A percentile compares a stretch with the other conserved stretches of the same genome.
These are phyloP conservation scores for Penicillium sp. DNA, from an alignment of 2,329 filamentous ascomycete genomes.

Conservation along the genomic window DNA sequence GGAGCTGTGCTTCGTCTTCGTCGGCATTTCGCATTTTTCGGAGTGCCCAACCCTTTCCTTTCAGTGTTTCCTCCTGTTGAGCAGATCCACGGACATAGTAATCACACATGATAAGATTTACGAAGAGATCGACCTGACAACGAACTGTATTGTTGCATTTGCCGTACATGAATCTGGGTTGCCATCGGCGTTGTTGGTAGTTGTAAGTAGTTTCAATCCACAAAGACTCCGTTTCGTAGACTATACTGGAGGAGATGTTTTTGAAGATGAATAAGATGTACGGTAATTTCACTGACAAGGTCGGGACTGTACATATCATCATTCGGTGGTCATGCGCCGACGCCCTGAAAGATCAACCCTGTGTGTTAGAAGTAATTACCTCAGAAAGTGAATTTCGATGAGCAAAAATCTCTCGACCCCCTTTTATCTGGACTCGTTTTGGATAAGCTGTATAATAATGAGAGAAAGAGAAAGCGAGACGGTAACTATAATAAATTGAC, in stretches of 20 bases:
- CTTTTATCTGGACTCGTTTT: background rate
- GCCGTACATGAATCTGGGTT: background rate
- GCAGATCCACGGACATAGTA: background rate
- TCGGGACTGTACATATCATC: background rate
- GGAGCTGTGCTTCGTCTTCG: background rate
- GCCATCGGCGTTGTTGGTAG: background rate
- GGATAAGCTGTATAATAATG: background rate
- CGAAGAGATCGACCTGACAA: background rate
- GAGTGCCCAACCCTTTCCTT: background rate
- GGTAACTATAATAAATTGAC: background rate
- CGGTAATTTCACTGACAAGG: no score
- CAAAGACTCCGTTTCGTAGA: background rate
- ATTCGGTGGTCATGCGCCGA: background rate
- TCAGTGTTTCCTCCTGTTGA: background rate
- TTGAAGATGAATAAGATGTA: background rate
- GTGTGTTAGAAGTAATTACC: no score
- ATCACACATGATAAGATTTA: background rate
- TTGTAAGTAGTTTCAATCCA: background rate
- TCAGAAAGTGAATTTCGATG: background rate
- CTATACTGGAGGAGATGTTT: background rate
- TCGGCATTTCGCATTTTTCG: background rate
- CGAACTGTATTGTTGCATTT: background rate
- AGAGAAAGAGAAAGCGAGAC: background rate
- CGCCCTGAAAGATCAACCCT: background rate
- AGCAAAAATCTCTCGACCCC: background rate